phyloP scores from a whole-genome alignment of 345 rosid species.

The Gossypium ekmanianum region DNA sequence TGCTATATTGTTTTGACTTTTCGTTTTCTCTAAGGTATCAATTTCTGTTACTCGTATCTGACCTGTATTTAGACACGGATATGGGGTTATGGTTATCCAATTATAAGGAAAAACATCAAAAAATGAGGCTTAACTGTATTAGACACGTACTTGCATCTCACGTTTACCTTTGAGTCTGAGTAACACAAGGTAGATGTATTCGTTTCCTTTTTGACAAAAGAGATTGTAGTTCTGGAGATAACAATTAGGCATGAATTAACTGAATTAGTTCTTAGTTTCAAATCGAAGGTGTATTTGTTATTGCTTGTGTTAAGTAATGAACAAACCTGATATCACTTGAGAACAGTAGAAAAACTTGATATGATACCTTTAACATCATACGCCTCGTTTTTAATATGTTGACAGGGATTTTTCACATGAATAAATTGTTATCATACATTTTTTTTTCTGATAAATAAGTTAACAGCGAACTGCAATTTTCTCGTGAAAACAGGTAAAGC shows the following conservation, averaged over 20 bases:
- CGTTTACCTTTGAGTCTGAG: neutral
- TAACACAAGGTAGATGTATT: neutral
- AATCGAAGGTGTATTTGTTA: neutral
- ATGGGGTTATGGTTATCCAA: neutral
- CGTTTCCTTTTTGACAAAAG: neutral
- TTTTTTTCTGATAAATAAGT: neutral
- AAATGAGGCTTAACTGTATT: neutral
- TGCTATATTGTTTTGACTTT: neutral
- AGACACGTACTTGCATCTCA: neutral
- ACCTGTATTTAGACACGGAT: neutral
- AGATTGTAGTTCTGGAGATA: too few relatives aligned
- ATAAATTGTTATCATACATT: too few relatives aligned
- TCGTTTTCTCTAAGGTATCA: neutral
- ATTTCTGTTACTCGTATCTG: neutral
- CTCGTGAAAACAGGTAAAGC: slow-evolving; percentile 34
- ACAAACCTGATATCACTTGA: too few relatives aligned
- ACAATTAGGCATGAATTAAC: too few relatives aligned
- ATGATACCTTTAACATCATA: too few relatives aligned
- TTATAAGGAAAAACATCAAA: neutral
- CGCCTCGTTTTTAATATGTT: too few relatives aligned
- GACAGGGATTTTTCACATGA: too few relatives aligned
- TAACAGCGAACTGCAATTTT: neutral
- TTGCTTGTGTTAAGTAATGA: neutral
- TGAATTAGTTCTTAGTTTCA: too few relatives aligned
- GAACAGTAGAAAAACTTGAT: too few relatives aligned